Evolutionary conservation across 2,329 filamentous ascomycete genomes (phyloP), one percentile per base, ranked within the genome.

Genomic region (Thielaviopsis euricoi): DNA sequence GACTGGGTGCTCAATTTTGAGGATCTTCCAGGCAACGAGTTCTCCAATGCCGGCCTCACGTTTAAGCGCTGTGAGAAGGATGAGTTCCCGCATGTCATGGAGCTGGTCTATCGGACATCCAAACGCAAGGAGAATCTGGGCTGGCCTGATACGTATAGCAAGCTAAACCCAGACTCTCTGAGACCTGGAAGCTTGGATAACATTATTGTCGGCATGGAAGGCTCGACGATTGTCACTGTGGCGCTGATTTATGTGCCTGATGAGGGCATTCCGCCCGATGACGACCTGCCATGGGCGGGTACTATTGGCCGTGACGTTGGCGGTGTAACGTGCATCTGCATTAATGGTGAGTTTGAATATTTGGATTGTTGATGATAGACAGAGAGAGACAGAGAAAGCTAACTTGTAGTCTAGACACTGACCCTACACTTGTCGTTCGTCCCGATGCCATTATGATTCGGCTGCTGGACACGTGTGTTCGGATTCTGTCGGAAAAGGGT

Each of bases 271-370:
- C 71, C 71, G 1, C 70, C 73, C 19, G 71, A 72, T 10, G 69
- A 71, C 6, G 78, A 82, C 62, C 66, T 82, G 10, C 79, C 79
- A 1, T 83, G 79, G 79, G 73, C 78, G 6, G 67, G 68, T 49
- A 71, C 67, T 1, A 73, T 81, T 58, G 76, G 73, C 12, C 65
- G 67, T 50, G 71, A 76, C 60, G 74, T 80, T 49, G 80, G 79
- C 52, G 80, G 80, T 25, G 74, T 80, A 40, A 75, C 78, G n/a
- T 83, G 80, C 66, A 76, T 82, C 56, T 82, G 76, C 66, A 75
- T 82, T 61, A 69, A 71, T 64, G 76, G 80, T 80, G 66, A 61
- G 76, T 71, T 22, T 56, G 1, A n/a, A n/a, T 23, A 29, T 37
- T 23, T 2, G 10, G 23, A 29, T 33, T n/a, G n/a, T n/a, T n/a